Evolutionary conservation across 768 basidiomycete species (phyloP).

Genomic region (Pleurotus giganteus): DNA sequence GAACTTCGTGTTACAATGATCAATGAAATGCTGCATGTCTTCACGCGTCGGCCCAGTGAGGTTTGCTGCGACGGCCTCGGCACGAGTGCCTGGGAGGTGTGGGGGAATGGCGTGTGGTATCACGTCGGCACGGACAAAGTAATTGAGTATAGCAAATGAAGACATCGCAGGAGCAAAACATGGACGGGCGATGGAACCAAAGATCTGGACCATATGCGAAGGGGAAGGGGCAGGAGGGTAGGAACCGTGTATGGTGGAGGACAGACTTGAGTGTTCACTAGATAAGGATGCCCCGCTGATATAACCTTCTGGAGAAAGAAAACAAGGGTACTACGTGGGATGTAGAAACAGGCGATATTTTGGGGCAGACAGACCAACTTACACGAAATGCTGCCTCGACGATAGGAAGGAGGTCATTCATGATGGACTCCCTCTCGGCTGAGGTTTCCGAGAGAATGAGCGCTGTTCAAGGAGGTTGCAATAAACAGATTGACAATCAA

Average conservation of each 20-base stretch:
- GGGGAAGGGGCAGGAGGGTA: conserved; percentile 29
- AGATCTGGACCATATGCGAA: conserved; percentile 35
- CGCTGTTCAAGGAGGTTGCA: conserved; percentile 19
- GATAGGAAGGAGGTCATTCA: conserved; percentile 39
- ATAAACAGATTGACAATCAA: neutral
- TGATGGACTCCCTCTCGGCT: conserved; percentile 28
- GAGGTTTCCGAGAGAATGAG: conserved; percentile 31
- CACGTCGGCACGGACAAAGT: conserved; percentile 42
- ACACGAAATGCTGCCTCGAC: conserved; percentile 51
- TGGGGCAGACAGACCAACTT: conserved; percentile 21
- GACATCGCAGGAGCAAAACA: conserved; percentile 41
- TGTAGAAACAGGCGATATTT: conserved; percentile 17
- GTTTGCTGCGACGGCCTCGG: conserved; percentile 27
- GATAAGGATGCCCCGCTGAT: conserved; percentile 20
- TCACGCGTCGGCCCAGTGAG: conserved; percentile 40
- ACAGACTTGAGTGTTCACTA: conserved; percentile 12
- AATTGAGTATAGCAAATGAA: conserved; percentile 45
- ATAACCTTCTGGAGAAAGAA: conserved; percentile 31
- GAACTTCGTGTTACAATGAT: conserved; percentile 40
- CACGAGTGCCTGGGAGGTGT: conserved; percentile 34
- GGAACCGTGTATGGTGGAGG: conserved; percentile 19
- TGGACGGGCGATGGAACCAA: conserved; percentile 32
- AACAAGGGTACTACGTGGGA: conserved; percentile 41
- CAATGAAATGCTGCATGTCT: conserved; percentile 43
- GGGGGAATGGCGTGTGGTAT: conserved; percentile 33